Percentiles rank a stretch among this genome's conserved stretches.
phyloP scores from a whole-genome alignment of 2,329 filamentous ascomycete genomes.

The Cladosporium sp. region DNA sequence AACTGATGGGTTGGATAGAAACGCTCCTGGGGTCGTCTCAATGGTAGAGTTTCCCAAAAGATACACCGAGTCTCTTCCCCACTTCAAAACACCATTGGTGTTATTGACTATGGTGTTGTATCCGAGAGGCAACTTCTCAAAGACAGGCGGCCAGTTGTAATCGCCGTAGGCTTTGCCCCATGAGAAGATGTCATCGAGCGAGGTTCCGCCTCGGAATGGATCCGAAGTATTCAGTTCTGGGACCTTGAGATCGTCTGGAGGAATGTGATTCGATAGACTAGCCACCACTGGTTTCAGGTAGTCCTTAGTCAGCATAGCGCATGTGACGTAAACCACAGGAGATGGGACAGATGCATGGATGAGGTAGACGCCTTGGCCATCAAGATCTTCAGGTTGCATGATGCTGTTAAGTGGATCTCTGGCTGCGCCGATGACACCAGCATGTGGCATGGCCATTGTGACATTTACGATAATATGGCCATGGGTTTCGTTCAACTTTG shows the following conservation, averaged over 20 bases:
- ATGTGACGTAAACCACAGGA: slow-evolving; percentile 68
- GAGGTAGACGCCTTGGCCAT: slow-evolving; percentile 64
- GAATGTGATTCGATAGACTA: slow-evolving; percentile 29
- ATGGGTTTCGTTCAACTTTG: slow-evolving; percentile 45
- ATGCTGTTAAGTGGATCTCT: slow-evolving; percentile 60
- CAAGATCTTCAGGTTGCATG: slow-evolving; percentile 59
- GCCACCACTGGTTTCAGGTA: slow-evolving; percentile 61
- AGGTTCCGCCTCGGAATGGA: slow-evolving; percentile 18
- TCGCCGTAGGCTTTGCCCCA: slow-evolving; percentile 55
- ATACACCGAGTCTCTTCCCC: slow-evolving; percentile 57
- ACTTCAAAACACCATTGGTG: slow-evolving; percentile 26
- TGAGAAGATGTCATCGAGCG: slow-evolving; percentile 65
- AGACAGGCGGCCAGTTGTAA: slow-evolving; percentile 35
- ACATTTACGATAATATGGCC: slow-evolving; percentile 68
- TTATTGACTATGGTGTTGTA: slow-evolving; percentile 66
- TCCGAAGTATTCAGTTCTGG: slow-evolving; percentile 11
- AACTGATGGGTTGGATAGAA: neutral
- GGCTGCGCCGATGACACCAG: slow-evolving; percentile 63
- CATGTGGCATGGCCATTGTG: slow-evolving; percentile 72
- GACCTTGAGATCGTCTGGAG: slow-evolving; percentile 41
- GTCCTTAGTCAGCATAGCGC: slow-evolving; percentile 57
- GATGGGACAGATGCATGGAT: slow-evolving; percentile 66
- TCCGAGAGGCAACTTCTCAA: slow-evolving; percentile 50
- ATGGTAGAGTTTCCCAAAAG: slow-evolving; percentile 46
- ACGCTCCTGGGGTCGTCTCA: slow-evolving; percentile 25